Conservation (phyloP, 257 asterid genomes). For the Solanum verrucosum region DNA sequence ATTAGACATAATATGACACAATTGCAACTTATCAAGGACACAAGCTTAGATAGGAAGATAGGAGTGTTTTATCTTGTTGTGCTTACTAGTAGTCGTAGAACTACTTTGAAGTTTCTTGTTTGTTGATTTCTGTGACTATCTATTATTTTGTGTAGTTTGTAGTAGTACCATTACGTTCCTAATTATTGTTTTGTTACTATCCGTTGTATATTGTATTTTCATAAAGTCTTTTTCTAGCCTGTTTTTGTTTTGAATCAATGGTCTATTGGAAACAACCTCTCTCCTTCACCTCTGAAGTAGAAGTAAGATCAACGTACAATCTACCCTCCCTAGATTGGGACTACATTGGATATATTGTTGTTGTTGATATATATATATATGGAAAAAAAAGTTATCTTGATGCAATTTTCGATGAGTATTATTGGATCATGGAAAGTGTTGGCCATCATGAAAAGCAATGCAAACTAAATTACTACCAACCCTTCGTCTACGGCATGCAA, state of each 20-base stretch:
- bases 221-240: too few relatives aligned
- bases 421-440: neutral
- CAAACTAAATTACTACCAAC: slow-evolving; percentile 7
- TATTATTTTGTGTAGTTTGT: neutral
- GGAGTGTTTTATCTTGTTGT: neutral
- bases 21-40: too few relatives aligned
- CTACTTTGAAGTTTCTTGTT: too few relatives aligned
- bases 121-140: neutral
- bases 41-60: too few relatives aligned
- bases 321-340: accelerated
- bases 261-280: accelerated
- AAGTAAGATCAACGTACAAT: neutral
- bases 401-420: neutral
- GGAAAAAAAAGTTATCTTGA: neutral
- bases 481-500: neutral
- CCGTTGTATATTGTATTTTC: neutral
- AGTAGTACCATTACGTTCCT: too few relatives aligned
- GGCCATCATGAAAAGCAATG: slow-evolving; percentile 7
- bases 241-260: accelerated
- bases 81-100: neutral
- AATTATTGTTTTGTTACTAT: neutral
- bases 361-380: too few relatives aligned
- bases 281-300: too few relatives aligned
- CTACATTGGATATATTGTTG: too few relatives aligned
- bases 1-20: too few relatives aligned